Percentiles rank a stretch among this genome's conserved stretches.
These are phyloP conservation scores for Trametes cubensis DNA, from an alignment of 768 basidiomycete genomes.

Conservation along the genomic window DNA sequence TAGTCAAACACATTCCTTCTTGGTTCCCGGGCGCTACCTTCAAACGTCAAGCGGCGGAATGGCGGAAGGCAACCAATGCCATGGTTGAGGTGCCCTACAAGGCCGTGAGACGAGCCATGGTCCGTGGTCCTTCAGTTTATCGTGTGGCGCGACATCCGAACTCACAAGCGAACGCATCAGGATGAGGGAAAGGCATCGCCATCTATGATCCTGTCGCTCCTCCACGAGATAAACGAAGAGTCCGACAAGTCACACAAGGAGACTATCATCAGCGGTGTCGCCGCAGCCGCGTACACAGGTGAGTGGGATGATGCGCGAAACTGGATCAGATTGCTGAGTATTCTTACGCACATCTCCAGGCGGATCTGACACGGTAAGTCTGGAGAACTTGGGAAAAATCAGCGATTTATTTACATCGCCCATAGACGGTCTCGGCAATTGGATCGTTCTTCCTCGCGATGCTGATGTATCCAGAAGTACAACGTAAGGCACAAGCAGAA, in stretches of 20 bases:
- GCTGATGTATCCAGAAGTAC: slow-evolving; percentile 36
- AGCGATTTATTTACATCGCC: not conserved
- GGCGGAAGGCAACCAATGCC: slow-evolving; percentile 22
- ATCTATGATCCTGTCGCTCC: slow-evolving; percentile 22
- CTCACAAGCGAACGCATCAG: slow-evolving; percentile 1
- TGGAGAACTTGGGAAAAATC: not conserved
- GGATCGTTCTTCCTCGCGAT: slow-evolving; percentile 39
- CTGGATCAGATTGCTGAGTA: not conserved
- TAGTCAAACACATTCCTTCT: slow-evolving; percentile 28
- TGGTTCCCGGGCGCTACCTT: slow-evolving; percentile 36
- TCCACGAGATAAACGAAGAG: slow-evolving; percentile 16
- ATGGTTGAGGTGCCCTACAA: slow-evolving; percentile 29
- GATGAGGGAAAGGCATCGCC: slow-evolving; percentile 24
- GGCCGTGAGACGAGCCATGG: slow-evolving; percentile 29
- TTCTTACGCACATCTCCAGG: slow-evolving; percentile 9
- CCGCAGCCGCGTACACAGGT: slow-evolving; percentile 28
- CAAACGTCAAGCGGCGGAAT: slow-evolving; percentile 28
- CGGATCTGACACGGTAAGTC: slow-evolving; percentile 27
- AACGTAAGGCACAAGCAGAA: slow-evolving; percentile 40
- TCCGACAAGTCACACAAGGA: slow-evolving; percentile 22
- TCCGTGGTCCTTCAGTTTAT: slow-evolving; percentile 4
- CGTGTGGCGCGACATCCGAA: not conserved
- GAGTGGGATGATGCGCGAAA: not conserved
- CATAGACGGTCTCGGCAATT: slow-evolving; percentile 27
- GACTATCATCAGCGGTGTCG: slow-evolving; percentile 25